Base-by-base conservation (phyloP, 768 basidiomycete species). In the Nidula microcarpa region DNA sequence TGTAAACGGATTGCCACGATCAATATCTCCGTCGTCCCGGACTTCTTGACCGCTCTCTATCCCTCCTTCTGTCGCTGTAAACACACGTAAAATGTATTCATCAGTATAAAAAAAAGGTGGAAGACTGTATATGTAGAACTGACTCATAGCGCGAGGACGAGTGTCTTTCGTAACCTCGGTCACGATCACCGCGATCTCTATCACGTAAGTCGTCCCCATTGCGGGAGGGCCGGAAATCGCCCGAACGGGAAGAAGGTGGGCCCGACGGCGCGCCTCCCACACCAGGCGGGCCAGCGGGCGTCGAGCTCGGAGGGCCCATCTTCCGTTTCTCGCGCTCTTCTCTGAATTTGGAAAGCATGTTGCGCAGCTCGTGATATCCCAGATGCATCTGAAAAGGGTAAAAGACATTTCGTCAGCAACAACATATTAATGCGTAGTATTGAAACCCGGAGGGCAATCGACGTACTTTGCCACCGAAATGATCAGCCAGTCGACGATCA, bases 391-490 rank as follows among this genome's bases (percentile, higher is more conserved):
- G 68, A 50, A 65, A 62, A 54, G 55, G 49, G 60, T 56, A 65
- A 60, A 66, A 46, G 44, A 14, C 36, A 52, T 16, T 23, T 45
- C 44, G 14, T 41, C 16, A 13, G 43, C 4, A 30, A 30, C 23
- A 30, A 30, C 23, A 30, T 30, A 30, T 30, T 30, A 30, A 30
- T 30, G 23, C 23, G 23, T 30, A 30, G 23, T 30, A 30, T 30
- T 30, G 23, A 30, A 30, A 30, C 23, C 23, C 23, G 23, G 23
- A 30, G 23, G 23, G 23, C 23, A 30, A 30, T 30, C 23, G 23
- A 71, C 88, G 69, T 63, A 92, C 96, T 78, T 99, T 99, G 64
- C 97, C 97, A 72, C 97, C 97, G 76, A 99, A 99, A 71, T 99
- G 97, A 77, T 99, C 97, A 49, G 97, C 97, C 55, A 99, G 76